Percentiles rank a stretch among this genome's conserved stretches.
phyloP scores from a whole-genome alignment of 192 early-diverging fungal genomes.

The Podochytrium sp. region DNA sequence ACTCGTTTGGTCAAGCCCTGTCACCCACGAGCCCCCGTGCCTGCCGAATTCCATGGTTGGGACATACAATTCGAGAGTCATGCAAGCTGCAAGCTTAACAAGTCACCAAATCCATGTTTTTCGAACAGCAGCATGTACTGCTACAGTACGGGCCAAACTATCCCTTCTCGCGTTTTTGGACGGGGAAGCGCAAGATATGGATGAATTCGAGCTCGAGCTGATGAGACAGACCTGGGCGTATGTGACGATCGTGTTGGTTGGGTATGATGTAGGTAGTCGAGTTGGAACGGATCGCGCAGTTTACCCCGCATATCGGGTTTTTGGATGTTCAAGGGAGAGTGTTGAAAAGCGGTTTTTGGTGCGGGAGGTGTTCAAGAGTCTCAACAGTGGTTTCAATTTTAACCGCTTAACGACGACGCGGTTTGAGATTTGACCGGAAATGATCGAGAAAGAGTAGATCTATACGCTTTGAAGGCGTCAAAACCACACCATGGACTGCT shows the following conservation, averaged over 20 bases:
- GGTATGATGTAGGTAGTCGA: neutral
- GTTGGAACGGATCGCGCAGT: neutral
- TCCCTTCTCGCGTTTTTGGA: constrained; percentile 29
- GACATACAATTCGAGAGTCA: constrained; percentile 4
- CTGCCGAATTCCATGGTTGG: no score
- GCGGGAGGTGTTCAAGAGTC: constrained; percentile 6
- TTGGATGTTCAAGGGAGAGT: constrained; percentile 13
- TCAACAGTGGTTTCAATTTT: no score
- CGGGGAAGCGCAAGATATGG: constrained; percentile 22
- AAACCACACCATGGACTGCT: no score
- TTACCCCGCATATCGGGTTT: constrained; percentile 7
- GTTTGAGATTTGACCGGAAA: no score
- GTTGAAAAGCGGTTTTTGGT: neutral
- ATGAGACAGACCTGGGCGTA: constrained; percentile 10
- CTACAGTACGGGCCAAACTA: constrained; percentile 33
- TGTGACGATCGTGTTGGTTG: constrained; percentile 6
- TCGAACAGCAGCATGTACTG: constrained; percentile 4
- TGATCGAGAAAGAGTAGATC: no score
- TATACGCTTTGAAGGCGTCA: no score
- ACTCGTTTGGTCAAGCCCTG: no score
- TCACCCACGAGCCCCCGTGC: no score
- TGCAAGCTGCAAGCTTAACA: constrained; percentile 2
- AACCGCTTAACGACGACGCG: no score
- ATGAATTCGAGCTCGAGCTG: constrained; percentile 15
- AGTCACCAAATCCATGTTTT: neutral